Evolutionary conservation across 202 grass and related monocot species (phyloP), one percentile per base, ranked within the genome.

Genomic region (Miscanthus sacchariflorus): DNA sequence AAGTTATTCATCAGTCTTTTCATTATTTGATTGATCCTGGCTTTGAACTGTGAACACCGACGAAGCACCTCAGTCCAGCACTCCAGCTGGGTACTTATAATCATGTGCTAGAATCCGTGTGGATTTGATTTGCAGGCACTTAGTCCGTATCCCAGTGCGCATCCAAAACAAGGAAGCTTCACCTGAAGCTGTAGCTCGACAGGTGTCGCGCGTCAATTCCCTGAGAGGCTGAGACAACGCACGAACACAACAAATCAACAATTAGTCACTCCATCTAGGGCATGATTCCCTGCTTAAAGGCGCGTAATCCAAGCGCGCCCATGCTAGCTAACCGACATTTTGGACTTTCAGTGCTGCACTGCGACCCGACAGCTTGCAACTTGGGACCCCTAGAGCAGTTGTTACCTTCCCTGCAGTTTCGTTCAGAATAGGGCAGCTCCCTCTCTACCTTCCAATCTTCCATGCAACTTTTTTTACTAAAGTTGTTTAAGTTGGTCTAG

Each of bases 361-460:
- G 72, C 76, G 80, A 49, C 46, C 70, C 25, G 87, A 72, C 87
- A 83, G 39, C 65, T 71, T 46, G 73, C 64, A 24, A 10, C 12
- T 35, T 35, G 21, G 67, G 84, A 23, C 12, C 68, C 67, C 33
- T 23, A 1, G 14, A 66, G 24, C 36, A 75, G 45, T 50, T 38
- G 27, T 68, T 18, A 66, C 18, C 86, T 88, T 88, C 86, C 23
- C 56, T 88, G 77, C 78, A 85, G 7, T 52, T 88, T 90, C 84
- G n/a, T 58, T 5, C 72, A 3, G 40, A 66, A 6, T 15, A 72
- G 19, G 76, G 80, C 79, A 83, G 5, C 75, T 50, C 19, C 18
- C 0, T 49, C 4, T 1, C 50, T 39, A 30, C 28, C 49, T 1
- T 17, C 3, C 79, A 5, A 42, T 33, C 73, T 83, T 35, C 38